These are phyloP conservation scores for Porpolomopsis calyptriformis DNA, from an alignment of 768 basidiomycete species.

Conservation along the genomic window DNA sequence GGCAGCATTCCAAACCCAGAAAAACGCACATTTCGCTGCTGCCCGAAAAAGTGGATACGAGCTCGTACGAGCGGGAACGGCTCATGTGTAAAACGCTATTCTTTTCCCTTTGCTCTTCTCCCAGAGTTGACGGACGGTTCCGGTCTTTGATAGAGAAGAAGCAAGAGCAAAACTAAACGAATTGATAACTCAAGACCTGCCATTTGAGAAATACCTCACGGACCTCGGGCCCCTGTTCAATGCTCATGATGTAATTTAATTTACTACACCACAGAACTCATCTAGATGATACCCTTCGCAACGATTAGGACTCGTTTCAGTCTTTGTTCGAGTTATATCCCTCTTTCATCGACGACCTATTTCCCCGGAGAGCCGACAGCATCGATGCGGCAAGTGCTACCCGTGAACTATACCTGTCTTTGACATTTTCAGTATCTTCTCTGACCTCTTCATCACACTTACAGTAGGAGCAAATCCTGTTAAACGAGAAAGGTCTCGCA, in stretches of 20 bases:
- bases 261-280: not conserved
- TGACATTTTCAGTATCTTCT: no score
- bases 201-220: constrained; percentile 17
- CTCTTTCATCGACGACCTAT: constrained; percentile 23
- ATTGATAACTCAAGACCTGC: constrained; percentile 19
- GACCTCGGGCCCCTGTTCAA: constrained; percentile 18
- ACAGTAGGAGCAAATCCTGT: constrained; percentile 20
- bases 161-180: constrained; percentile 18
- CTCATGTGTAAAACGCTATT: constrained; percentile 21
- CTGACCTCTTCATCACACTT: no score
- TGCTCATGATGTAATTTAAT: constrained; percentile 18
- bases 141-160: constrained; percentile 19
- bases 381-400: constrained; percentile 29
- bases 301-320: constrained; percentile 14
- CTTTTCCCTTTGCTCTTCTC: not conserved
- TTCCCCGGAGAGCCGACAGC: constrained; percentile 22
- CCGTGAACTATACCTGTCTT: constrained; percentile 18
- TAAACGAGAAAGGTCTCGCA: constrained; percentile 21
- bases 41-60: constrained; percentile 23
- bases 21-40: constrained; percentile 23
- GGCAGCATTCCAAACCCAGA: constrained; percentile 22
- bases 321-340: constrained; percentile 20
- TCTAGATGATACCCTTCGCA: not conserved
- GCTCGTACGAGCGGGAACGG: constrained; percentile 17
- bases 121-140: not conserved